A percentile compares a stretch with the other conserved stretches of the same genome.
These are phyloP conservation scores for Hortiboletus rubellus DNA, from an alignment of 1,284 basidiomycete genomes.

Conservation along the genomic window DNA sequence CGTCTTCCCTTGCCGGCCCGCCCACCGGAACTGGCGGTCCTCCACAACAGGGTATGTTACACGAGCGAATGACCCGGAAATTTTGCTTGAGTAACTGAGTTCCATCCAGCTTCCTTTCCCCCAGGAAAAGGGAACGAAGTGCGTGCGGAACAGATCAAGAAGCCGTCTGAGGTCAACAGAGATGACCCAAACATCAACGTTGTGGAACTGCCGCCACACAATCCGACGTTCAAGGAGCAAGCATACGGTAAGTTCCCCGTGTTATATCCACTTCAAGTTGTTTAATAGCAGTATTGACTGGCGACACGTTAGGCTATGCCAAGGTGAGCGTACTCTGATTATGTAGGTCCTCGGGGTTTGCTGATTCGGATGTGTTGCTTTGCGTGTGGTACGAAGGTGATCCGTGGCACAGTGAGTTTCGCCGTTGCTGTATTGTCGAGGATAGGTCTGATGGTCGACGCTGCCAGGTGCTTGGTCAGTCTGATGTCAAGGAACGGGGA, in stretches of 20 bases:
- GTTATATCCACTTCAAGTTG: background rate
- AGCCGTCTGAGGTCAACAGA: conserved; percentile 25
- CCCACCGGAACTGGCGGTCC: conserved; percentile 29
- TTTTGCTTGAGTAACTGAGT: background rate
- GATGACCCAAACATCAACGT: conserved; percentile 32
- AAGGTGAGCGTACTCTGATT: conserved; percentile 22
- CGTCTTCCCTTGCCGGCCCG: conserved; percentile 30
- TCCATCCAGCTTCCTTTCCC: conserved; percentile 34
- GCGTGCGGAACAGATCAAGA: conserved; percentile 29
- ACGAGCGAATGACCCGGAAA: background rate
- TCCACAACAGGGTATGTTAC: conserved; percentile 40
- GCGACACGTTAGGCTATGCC: conserved; percentile 34
- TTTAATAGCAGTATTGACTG: background rate
- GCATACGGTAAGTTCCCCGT: conserved; percentile 42
- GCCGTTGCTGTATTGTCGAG: conserved; percentile 3
- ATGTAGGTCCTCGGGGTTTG: background rate
- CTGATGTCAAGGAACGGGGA: conserved; percentile 48
- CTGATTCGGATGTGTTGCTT: conserved; percentile 2
- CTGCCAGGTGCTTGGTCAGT: conserved; percentile 26
- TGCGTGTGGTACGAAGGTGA: conserved; percentile 34
- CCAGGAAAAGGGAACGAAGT: conserved; percentile 38
- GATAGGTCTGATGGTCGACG: background rate
- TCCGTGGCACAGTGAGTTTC: conserved; percentile 45
- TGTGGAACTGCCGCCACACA: conserved; percentile 23
- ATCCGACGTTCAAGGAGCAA: conserved; percentile 49